These are phyloP conservation scores for Astrothelium macrocarpum DNA, from an alignment of 495 filamentous ascomycete genomes.

Conservation along the genomic window DNA sequence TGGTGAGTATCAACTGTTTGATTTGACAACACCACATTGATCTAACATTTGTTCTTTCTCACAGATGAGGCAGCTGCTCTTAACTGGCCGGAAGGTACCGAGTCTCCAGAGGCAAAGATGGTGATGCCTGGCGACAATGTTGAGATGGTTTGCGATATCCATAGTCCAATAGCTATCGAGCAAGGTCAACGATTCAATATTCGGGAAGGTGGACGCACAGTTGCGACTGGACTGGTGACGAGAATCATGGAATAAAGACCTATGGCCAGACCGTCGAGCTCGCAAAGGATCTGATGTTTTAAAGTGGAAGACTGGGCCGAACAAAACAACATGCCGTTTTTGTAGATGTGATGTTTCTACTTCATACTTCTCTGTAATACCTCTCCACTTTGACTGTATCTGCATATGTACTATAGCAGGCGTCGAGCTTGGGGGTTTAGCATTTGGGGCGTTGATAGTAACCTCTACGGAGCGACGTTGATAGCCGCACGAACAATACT, in stretches of 20 bases:
- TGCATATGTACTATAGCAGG: constrained; percentile 4
- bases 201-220: constrained; percentile 88
- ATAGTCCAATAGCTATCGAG: constrained; percentile 77
- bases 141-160: constrained; percentile 79
- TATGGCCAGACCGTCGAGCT: background rate
- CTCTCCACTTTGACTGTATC: constrained; percentile 2
- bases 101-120: constrained; percentile 50
- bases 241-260: constrained; percentile 58
- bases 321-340: background rate
- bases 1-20: constrained; percentile 38
- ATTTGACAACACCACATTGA: background rate
- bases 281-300: background rate
- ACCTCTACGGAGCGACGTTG: background rate
- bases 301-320: background rate
- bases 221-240: constrained; percentile 86
- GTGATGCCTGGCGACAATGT: constrained; percentile 98
- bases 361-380: background rate
- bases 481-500: background rate
- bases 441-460: constrained; percentile 1
- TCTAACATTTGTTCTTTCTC: background rate
- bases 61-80: constrained; percentile 71
- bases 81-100: constrained; percentile 67
- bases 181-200: constrained; percentile 89
- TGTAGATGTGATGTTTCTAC: background rate
- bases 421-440: background rate